phyloP scores from a whole-genome alignment of 345 rosid genomes.

The Draba incana region DNA sequence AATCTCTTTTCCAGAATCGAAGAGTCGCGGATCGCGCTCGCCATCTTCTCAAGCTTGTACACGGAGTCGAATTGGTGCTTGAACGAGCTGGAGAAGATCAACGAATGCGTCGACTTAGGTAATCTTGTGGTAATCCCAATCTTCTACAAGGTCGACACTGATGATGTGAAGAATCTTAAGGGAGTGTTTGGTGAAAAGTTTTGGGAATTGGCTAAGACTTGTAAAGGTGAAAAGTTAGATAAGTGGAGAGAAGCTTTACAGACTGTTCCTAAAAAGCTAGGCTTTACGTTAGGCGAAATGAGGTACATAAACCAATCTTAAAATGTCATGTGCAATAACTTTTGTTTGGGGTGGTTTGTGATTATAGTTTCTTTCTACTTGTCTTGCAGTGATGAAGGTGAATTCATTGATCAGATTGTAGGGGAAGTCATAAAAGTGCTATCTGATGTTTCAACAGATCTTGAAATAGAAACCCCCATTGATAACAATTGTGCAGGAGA shows the following conservation, averaged over 20 bases:
- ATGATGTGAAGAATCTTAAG: conserved; percentile 1
- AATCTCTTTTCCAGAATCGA: neutral
- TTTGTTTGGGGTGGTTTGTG: no score
- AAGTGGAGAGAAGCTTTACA: conserved; percentile 10
- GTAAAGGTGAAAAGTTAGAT: neutral
- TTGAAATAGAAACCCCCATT: neutral
- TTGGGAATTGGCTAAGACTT: neutral
- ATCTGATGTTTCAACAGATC: neutral
- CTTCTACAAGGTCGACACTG: conserved; percentile 16
- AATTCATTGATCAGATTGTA: neutral
- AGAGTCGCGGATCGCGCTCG: neutral
- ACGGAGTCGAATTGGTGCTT: neutral
- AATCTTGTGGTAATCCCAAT: conserved; percentile 20
- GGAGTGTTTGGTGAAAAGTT: conserved; percentile 17
- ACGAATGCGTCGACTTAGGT: neutral
- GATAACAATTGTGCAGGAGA: neutral
- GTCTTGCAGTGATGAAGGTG: conserved; percentile 5
- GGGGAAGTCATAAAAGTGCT: neutral
- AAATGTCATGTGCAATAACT: no score
- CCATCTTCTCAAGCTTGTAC: conserved; percentile 6
- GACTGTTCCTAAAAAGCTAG: neutral
- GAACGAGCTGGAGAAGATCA: conserved; percentile 29
- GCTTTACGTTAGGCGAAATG: neutral
- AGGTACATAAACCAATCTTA: neutral
- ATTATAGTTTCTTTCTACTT: no score